Percentiles rank a stretch among this genome's conserved stretches.
Conservation (phyloP, 2,329 filamentous ascomycete genomes). For the Fusarium hainanense region DNA sequence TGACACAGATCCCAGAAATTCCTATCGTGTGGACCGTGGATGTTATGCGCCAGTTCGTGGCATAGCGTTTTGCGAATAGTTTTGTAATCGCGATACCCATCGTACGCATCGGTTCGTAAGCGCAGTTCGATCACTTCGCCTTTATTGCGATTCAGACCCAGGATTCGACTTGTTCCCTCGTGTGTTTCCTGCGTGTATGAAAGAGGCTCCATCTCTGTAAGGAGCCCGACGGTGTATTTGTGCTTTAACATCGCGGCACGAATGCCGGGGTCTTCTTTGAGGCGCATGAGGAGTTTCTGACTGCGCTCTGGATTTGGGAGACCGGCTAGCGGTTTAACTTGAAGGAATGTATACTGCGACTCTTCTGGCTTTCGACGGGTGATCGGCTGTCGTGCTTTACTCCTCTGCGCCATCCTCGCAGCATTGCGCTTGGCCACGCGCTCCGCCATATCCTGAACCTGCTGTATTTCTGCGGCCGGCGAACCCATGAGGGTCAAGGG, state of each 20-base stretch:
- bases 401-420: constrained; percentile 50
- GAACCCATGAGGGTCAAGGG: constrained; percentile 75
- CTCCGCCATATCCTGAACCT: constrained; percentile 62
- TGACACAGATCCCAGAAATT: constrained; percentile 91
- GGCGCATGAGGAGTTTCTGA: constrained; percentile 75
- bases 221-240: constrained; percentile 82
- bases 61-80: constrained; percentile 92
- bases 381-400: constrained; percentile 40
- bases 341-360: constrained; percentile 81
- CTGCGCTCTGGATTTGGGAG: constrained; percentile 81
- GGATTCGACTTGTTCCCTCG: constrained; percentile 77
- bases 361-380: constrained; percentile 58
- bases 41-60: constrained; percentile 95
- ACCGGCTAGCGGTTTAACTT: constrained; percentile 78
- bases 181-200: constrained; percentile 78
- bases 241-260: constrained; percentile 84
- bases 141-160: constrained; percentile 87
- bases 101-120: constrained; percentile 90
- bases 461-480: constrained; percentile 67
- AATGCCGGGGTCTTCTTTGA: constrained; percentile 88
- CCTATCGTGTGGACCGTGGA: constrained; percentile 83
- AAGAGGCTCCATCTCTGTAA: constrained; percentile 96
- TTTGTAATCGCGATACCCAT: constrained; percentile 93
- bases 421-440: constrained; percentile 61
- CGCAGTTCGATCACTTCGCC: constrained; percentile 93